Base-by-base conservation (phyloP, 2,329 filamentous ascomycete genomes). In the Aureobasidium sp. region DNA sequence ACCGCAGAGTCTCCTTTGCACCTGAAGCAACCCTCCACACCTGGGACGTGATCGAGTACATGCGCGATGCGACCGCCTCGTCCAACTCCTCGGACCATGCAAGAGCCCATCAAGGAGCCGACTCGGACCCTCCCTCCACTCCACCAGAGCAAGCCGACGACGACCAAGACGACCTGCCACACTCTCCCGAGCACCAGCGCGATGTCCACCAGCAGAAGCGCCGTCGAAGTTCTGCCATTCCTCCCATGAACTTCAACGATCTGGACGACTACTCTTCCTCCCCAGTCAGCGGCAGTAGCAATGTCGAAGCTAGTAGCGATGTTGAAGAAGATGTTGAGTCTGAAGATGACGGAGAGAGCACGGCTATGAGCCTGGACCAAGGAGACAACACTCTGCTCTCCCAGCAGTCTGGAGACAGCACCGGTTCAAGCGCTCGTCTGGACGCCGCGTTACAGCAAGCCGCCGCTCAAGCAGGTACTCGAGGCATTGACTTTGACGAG, bases 1-100 rank as follows among this genome's bases (percentile, higher is more conserved):
- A 94, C 73, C 86, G 94, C 70, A 86, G 94, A 71, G 94, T 99
- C 37, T 97, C 93, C 0, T 99, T 99, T 75, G 94, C 94, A 5
- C 94, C 94, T 1, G 94, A 99, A 76, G 94, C 94, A 14, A 99
- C 94, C 3, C 81, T 99, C 39, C 94, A 99, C 73, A 99, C 94
- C 0, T 97, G 96, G 82, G 92, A 97, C 71, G 92, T 94, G 62
- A 85, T 97, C 48, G 93, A 97, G 70, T 89, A 92, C 65, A 83
- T 86, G 72, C 91, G 92, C 70, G 92, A 97, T 72, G 90, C 90
- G 22, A 95, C 91, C 1, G 89, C 87, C 15, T 87, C 85, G 12
- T 87, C 86, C 7, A 82, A 86, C 17, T 79, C 83, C 8, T 88
- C 87, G 0, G 86, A 87, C 12, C 90, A 89, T 14, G 80, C 90